These are phyloP conservation scores for Solanum chaucha DNA, from an alignment of 257 asterid species.

Conservation along the genomic window DNA sequence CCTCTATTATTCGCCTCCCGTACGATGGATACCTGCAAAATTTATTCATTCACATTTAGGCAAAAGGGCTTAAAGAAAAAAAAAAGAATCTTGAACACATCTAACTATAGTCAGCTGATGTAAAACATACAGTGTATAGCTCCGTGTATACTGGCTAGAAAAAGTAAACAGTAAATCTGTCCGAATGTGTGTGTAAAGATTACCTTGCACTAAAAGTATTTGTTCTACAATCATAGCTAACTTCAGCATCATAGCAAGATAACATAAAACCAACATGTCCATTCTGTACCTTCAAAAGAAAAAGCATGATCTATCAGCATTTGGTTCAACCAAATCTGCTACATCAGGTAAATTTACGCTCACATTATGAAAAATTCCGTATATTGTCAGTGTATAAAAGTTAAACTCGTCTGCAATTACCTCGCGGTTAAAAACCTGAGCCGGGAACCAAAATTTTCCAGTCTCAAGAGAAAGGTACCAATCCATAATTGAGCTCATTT, in stretches of 20 bases:
- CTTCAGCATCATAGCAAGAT: slow-evolving; percentile 86
- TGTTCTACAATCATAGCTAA: slow-evolving; percentile 61
- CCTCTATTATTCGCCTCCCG: slow-evolving; percentile 67
- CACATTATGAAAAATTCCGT: not conserved
- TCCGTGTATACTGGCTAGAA: not conserved
- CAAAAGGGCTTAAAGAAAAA: not conserved
- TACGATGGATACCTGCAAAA: slow-evolving; percentile 51
- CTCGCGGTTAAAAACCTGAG: slow-evolving; percentile 93
- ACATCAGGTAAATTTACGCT: not conserved
- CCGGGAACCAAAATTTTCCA: slow-evolving; percentile 91
- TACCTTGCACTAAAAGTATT: slow-evolving; percentile 81
- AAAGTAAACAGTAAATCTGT: not conserved
- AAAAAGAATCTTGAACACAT: not conserved
- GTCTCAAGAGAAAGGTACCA: slow-evolving; percentile 63
- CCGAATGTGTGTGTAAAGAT: not conserved
- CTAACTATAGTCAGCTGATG: not conserved
- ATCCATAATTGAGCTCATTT: slow-evolving; percentile 34
- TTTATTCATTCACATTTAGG: not conserved
- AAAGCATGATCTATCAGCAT: slow-evolving; percentile 1
- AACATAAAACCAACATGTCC: slow-evolving; percentile 75
- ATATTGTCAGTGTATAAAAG: not conserved
- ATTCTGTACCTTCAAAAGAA: slow-evolving; percentile 48
- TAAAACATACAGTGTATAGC: not conserved
- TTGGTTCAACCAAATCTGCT: not conserved
- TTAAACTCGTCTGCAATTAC: slow-evolving; percentile 22